phyloP scores from a whole-genome alignment of 169 alveolate species.

The Plasmodium gaboni region DNA sequence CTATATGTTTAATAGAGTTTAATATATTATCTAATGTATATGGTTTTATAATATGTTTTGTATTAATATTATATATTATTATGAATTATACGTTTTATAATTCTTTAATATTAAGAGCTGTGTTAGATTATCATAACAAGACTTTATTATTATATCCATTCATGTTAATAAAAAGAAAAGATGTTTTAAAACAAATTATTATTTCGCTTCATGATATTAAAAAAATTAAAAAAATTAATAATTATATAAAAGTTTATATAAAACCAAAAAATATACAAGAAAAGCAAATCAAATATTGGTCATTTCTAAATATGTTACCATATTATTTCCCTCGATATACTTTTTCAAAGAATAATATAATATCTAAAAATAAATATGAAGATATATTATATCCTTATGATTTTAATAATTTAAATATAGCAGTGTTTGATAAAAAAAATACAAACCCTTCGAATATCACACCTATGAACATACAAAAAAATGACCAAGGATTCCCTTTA shows the following conservation, averaged over 20 bases:
- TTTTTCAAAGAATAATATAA: slow-evolving; percentile 8
- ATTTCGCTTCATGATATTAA: slow-evolving; percentile 45
- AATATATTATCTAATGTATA: slow-evolving; percentile 5
- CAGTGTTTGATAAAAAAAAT: slow-evolving; percentile 14
- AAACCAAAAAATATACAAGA: slow-evolving; percentile 3
- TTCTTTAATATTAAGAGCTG: slow-evolving; percentile 70
- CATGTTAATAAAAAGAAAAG: slow-evolving; percentile 8
- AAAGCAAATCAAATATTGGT: background rate
- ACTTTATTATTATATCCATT: slow-evolving; percentile 46
- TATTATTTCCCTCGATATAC: slow-evolving; percentile 39
- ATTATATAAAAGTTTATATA: slow-evolving; percentile 27
- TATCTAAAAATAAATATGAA: background rate
- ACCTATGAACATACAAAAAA: slow-evolving; percentile 16
- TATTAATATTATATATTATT: slow-evolving; percentile 10
- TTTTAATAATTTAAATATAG: slow-evolving; percentile 33
- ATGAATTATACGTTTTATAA: slow-evolving; percentile 6
- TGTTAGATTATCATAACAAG: slow-evolving; percentile 34
- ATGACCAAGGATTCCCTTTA: slow-evolving; percentile 37
- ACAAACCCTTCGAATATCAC: background rate
- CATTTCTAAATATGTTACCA: slow-evolving; percentile 19
- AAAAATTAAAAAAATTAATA: slow-evolving; percentile 11
- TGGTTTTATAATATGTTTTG: slow-evolving; percentile 21
- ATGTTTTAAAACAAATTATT: slow-evolving; percentile 54
- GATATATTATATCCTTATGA: slow-evolving; percentile 65
- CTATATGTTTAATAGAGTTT: slow-evolving; percentile 47